Conservation (phyloP, 495 filamentous ascomycete species). For the Aspergillus avenaceus region DNA sequence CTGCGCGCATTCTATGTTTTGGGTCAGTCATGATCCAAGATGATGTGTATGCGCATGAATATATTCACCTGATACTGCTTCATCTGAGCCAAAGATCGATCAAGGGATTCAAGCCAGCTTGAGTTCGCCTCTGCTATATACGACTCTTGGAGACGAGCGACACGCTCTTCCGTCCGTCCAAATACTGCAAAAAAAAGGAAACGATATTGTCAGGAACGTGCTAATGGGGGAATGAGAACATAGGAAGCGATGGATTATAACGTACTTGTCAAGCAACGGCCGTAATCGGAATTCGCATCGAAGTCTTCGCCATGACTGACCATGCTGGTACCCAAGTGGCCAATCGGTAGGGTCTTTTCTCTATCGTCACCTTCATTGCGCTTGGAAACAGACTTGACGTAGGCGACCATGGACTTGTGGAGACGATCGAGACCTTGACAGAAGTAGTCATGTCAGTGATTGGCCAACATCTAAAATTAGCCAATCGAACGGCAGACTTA, state of each 20-base stretch:
- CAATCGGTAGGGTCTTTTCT: conserved; percentile 80
- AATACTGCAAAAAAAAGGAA: conserved; percentile 47
- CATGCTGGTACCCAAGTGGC: conserved; percentile 83
- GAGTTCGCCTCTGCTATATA: conserved; percentile 78
- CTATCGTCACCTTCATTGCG: conserved; percentile 77
- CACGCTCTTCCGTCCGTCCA: conserved; percentile 81
- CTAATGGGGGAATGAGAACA: background rate
- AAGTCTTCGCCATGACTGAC: conserved; percentile 91
- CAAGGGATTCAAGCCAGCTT: conserved; percentile 88
- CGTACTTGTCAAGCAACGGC: conserved; percentile 78
- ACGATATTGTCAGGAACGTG: conserved; percentile 4
- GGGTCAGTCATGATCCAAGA: conserved; percentile 5
- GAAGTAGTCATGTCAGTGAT: conserved; percentile 9
- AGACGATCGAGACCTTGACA: conserved; percentile 81
- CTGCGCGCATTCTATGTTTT: conserved; percentile 69
- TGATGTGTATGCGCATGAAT: background rate
- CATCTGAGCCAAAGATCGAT: conserved; percentile 88
- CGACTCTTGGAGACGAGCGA: conserved; percentile 81
- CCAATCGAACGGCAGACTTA: conserved; percentile 44
- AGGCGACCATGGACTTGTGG: conserved; percentile 81
- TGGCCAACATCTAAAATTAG: too few species aligned
- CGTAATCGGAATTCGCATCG: conserved; percentile 86
- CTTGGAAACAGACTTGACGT: conserved; percentile 88
- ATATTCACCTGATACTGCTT: conserved; percentile 85
- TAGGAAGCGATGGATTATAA: conserved; percentile 2